These are phyloP conservation scores for Pyricularia sp. DNA, from an alignment of 2,329 filamentous ascomycete species.

Conservation along the genomic window DNA sequence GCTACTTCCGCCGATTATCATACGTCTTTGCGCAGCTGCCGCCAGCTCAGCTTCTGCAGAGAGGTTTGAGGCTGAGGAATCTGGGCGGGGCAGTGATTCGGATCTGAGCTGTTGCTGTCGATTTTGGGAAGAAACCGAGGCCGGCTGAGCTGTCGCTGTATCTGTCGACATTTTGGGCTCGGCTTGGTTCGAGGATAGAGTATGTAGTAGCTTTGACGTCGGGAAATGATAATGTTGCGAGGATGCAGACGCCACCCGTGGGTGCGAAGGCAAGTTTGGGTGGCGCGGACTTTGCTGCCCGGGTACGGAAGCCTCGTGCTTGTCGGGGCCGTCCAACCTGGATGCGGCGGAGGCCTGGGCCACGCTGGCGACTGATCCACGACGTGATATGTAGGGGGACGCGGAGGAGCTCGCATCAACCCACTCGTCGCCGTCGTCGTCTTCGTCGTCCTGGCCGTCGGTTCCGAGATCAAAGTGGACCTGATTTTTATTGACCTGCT, in stretches of 20 bases:
- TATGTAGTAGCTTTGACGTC: constrained; percentile 42
- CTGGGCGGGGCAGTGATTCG: background rate
- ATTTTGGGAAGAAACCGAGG: constrained; percentile 22
- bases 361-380: constrained; percentile 39
- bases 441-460: constrained; percentile 20
- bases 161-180: constrained; percentile 58
- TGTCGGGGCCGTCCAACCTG: constrained; percentile 7
- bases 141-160: constrained; percentile 35
- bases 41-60: constrained; percentile 5
- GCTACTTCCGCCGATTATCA: constrained; percentile 26
- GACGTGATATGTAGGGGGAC: constrained; percentile 46
- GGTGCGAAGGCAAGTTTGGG: background rate
- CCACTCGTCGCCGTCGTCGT: constrained; percentile 49
- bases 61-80: constrained; percentile 16
- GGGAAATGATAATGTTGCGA: background rate
- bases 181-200: constrained; percentile 50
- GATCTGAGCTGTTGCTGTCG: constrained; percentile 11
- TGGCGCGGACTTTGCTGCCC: background rate
- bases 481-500: constrained; percentile 32
- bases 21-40: constrained; percentile 8
- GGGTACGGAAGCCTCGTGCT: constrained; percentile 5
- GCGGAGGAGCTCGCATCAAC: constrained; percentile 57
- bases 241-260: background rate
- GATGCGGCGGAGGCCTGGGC: constrained; percentile 21
- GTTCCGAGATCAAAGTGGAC: constrained; percentile 57